A percentile compares a stretch with the other conserved stretches of the same genome.
These are phyloP conservation scores for Apiospora arundinis DNA, from an alignment of 2,329 filamentous ascomycete genomes.

Conservation along the genomic window DNA sequence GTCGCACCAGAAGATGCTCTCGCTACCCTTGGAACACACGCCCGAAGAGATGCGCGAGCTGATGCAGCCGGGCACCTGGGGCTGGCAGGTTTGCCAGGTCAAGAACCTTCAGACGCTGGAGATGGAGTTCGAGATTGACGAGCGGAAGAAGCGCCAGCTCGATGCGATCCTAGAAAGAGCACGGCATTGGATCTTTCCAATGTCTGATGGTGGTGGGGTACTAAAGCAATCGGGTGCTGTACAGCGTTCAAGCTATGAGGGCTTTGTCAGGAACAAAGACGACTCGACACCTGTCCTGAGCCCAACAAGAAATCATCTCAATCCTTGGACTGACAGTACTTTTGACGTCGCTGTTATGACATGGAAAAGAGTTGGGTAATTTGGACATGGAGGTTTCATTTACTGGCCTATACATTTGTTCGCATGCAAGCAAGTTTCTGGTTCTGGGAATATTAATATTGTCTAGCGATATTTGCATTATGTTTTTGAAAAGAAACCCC, in stretches of 20 bases:
- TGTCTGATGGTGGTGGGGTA: conserved; percentile 5
- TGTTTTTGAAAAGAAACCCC: not conserved
- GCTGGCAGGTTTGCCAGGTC: conserved; percentile 23
- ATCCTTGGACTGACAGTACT: not conserved
- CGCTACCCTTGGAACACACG: conserved; percentile 14
- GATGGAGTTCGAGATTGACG: conserved; percentile 25
- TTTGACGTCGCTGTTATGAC: conserved; percentile 5
- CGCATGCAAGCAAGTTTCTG: not conserved
- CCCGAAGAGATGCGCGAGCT: conserved; percentile 6
- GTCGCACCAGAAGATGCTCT: conserved; percentile 24
- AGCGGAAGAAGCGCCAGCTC: conserved; percentile 21
- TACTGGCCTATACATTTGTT: not conserved
- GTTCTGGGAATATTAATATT: not conserved
- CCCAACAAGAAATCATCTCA: not conserved
- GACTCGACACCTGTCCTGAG: conserved; percentile 19
- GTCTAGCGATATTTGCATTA: not conserved
- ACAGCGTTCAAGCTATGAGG: conserved; percentile 20
- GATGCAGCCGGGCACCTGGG: conserved; percentile 24
- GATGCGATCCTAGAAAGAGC: conserved; percentile 22
- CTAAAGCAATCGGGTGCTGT: conserved; percentile 19
- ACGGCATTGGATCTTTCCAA: conserved; percentile 24
- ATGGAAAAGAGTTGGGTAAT: conserved; percentile 1
- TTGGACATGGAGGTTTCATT: not conserved
- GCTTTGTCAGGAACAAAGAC: conserved; percentile 20
- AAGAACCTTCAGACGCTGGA: conserved; percentile 22